Percentiles rank a stretch among this genome's conserved stretches.
Evolutionary conservation across 345 rosid genomes (phyloP).

Genomic region (Syzygium aqueum): DNA sequence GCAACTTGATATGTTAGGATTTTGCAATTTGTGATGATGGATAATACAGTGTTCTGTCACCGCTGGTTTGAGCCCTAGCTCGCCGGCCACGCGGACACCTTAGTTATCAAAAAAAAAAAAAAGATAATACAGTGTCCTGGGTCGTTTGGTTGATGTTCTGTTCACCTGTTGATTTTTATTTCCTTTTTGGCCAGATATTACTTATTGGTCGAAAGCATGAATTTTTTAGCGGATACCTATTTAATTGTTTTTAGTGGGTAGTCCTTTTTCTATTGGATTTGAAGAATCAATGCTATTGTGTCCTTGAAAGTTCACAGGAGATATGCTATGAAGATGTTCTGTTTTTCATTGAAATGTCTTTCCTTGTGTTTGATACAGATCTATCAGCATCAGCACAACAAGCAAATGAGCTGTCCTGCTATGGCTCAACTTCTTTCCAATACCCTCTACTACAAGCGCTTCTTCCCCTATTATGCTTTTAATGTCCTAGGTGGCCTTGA

Average conservation of each 20-base stretch:
- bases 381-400: constrained; percentile 97
- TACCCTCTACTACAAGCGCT: constrained; percentile 93
- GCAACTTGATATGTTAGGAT: background rate
- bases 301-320: background rate
- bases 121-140: background rate
- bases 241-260: background rate
- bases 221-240: background rate
- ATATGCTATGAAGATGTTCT: background rate
- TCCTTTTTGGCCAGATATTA: background rate
- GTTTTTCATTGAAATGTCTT: background rate
- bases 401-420: constrained; percentile 96
- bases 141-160: background rate
- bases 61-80: too few species aligned
- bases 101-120: too few species aligned
- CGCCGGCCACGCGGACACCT: too few species aligned
- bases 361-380: constrained; percentile 27
- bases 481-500: constrained; percentile 97
- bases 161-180: background rate
- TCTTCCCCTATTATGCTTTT: constrained; percentile 94
- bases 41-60: background rate
- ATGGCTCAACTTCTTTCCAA: constrained; percentile 96
- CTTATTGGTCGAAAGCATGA: background rate
- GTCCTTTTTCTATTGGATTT: background rate
- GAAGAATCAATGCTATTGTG: background rate
- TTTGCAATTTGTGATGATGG: background rate